Evolutionary conservation across 176 grass and related monocot species (phyloP).

Genomic region (Miscanthus lutarioriparius): DNA sequence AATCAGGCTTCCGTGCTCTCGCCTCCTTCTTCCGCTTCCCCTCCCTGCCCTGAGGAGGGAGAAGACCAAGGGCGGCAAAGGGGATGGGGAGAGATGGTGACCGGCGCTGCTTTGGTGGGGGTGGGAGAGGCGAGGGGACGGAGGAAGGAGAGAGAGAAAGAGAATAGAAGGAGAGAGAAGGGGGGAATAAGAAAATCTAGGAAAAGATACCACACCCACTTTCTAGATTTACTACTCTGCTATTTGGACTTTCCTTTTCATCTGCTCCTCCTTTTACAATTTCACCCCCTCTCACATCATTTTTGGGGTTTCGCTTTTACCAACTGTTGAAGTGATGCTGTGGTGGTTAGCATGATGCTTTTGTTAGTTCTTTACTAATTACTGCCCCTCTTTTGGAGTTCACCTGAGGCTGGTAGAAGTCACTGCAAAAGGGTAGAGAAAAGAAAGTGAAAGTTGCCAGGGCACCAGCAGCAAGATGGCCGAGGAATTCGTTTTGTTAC

Average conservation of each 20-base stretch:
- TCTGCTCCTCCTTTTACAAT: neutral
- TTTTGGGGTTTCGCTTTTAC: neutral
- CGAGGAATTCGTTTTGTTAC: neutral
- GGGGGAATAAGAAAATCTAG: constrained; percentile 54
- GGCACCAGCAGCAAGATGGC: neutral
- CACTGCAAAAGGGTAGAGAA: neutral
- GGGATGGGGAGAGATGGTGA: constrained; percentile 6
- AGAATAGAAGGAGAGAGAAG: neutral
- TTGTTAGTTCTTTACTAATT: neutral
- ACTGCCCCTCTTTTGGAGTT: constrained; percentile 34
- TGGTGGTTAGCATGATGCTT: neutral
- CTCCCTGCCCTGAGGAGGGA: constrained; percentile 3
- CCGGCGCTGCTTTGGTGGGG: neutral
- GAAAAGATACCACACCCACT: constrained; percentile 58
- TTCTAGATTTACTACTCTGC: constrained; percentile 50
- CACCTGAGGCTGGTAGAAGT: constrained; percentile 29
- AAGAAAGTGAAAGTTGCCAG: constrained; percentile 38
- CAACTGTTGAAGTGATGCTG: neutral
- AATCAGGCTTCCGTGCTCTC: neutral
- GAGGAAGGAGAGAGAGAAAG: neutral
- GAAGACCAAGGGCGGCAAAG: neutral
- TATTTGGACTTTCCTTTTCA: constrained; percentile 33
- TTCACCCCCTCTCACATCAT: neutral
- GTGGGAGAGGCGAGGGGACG: neutral
- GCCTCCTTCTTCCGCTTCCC: neutral